These are phyloP conservation scores for Herpotrichia juniperi DNA, from an alignment of 2,329 filamentous ascomycete species.

Conservation along the genomic window DNA sequence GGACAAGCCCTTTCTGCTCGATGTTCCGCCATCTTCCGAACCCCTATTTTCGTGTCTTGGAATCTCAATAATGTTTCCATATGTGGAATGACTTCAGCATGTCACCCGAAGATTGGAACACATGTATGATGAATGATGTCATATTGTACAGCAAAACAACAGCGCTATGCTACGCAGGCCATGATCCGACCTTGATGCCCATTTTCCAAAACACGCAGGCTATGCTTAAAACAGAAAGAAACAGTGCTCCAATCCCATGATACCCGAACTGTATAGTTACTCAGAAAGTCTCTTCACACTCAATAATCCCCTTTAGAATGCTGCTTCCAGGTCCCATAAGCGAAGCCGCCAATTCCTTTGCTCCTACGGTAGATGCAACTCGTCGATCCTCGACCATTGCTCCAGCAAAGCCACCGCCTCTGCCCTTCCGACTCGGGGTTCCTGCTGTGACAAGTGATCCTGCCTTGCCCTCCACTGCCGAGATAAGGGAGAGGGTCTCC, in stretches of 20 bases:
- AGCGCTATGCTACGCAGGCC: neutral
- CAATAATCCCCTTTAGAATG: constrained; percentile 42
- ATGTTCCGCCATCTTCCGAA: too few relatives aligned
- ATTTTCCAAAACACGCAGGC: neutral
- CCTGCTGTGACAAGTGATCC: constrained; percentile 68
- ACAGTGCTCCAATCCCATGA: neutral
- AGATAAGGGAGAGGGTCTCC: constrained; percentile 83
- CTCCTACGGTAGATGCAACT: constrained; percentile 79
- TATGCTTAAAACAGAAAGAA: neutral
- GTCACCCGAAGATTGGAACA: too few relatives aligned
- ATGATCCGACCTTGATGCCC: neutral
- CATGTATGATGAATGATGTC: neutral
- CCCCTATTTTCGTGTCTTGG: too few relatives aligned
- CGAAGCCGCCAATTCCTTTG: constrained; percentile 76
- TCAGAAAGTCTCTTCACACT: constrained; percentile 18
- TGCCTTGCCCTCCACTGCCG: constrained; percentile 72
- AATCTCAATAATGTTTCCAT: too few relatives aligned
- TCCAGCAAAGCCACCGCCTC: constrained; percentile 53
- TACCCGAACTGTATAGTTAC: neutral
- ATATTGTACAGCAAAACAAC: neutral
- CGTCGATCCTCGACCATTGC: constrained; percentile 72
- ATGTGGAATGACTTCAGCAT: too few relatives aligned
- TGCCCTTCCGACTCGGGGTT: constrained; percentile 74
- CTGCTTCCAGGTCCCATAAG: constrained; percentile 61
- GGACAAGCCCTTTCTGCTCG: too few relatives aligned